These are phyloP conservation scores for Metschnikowia arizonensis DNA, from an alignment of 805 yeast genomes.

Conservation along the genomic window DNA sequence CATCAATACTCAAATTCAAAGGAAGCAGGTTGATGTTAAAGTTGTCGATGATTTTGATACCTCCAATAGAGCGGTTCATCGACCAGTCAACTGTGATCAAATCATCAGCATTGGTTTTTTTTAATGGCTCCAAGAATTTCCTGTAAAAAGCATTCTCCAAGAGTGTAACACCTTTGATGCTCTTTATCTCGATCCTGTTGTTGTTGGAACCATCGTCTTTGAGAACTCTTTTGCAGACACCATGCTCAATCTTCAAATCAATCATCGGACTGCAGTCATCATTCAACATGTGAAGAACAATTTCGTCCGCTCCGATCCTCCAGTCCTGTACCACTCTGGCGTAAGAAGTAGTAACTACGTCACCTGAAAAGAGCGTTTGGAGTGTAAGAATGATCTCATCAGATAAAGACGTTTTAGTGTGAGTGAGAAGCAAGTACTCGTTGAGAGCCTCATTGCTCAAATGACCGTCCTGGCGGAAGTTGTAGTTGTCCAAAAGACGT, in stretches of 20 bases:
- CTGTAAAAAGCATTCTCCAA: constrained; percentile 30
- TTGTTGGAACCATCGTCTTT: constrained; percentile 41
- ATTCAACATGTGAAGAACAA: constrained; percentile 38
- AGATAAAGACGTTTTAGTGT: constrained; percentile 30
- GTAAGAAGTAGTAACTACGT: constrained; percentile 15
- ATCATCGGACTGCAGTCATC: constrained; percentile 39
- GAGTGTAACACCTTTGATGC: constrained; percentile 37
- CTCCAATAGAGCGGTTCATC: constrained; percentile 41
- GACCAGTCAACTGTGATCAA: constrained; percentile 38
- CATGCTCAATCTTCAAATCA: constrained; percentile 35
- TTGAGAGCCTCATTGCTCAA: constrained; percentile 48
- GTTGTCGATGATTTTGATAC: constrained; percentile 38
- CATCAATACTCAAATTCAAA: constrained; percentile 36
- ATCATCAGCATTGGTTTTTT: constrained; percentile 10
- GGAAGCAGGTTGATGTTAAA: constrained; percentile 37
- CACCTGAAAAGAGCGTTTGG: constrained; percentile 37
- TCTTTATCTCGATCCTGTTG: constrained; percentile 32
- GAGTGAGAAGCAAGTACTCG: constrained; percentile 37
- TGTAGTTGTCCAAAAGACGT: constrained; percentile 43
- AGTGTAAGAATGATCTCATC: constrained; percentile 35
- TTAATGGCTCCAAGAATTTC: constrained; percentile 31
- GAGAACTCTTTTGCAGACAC: constrained; percentile 29
- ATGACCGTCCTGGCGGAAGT: constrained; percentile 42
- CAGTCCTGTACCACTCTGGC: constrained; percentile 28
- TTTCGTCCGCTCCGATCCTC: constrained; percentile 37